Conservation (phyloP, 1,139 yeast genomes). For the Yamadazyma mexicana region DNA sequence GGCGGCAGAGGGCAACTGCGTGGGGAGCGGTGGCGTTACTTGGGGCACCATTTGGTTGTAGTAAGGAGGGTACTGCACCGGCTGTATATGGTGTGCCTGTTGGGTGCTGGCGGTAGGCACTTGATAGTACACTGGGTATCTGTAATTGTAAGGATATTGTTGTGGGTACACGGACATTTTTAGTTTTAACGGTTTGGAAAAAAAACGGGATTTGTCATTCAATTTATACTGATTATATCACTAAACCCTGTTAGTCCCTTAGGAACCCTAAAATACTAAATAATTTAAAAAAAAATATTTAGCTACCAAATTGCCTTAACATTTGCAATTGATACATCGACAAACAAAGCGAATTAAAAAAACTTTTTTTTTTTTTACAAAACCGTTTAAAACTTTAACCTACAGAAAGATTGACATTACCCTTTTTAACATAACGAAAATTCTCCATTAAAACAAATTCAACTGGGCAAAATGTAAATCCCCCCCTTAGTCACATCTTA, state of each 20-base stretch:
- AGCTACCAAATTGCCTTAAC: slow-evolving; percentile 2
- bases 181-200: too few species aligned
- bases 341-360: slow-evolving; percentile 1
- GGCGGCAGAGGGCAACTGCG: slow-evolving; percentile 1
- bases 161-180: slow-evolving; percentile 12
- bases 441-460: slow-evolving; percentile 3
- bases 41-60: slow-evolving; percentile 5
- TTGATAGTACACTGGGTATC: slow-evolving; percentile 11
- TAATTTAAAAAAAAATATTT: not conserved
- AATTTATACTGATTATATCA: slow-evolving; percentile 1
- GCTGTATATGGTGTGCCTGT: slow-evolving; percentile 6
- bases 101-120: slow-evolving; percentile 1
- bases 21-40: not conserved
- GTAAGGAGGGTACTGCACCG: slow-evolving; percentile 3
- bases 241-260: slow-evolving; percentile 2
- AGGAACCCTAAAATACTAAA: slow-evolving; percentile 2
- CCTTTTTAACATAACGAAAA: not conserved
- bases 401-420: not conserved
- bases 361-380: not conserved
- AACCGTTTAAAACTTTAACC: slow-evolving; percentile 5
- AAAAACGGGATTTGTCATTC: not conserved
- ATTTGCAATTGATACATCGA: slow-evolving; percentile 5
- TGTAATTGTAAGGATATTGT: slow-evolving; percentile 11
- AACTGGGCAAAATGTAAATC: not conserved
- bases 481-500: not conserved